Evolutionary conservation across 2,329 filamentous ascomycete genomes (phyloP), one percentile per base, ranked within the genome.

Genomic region (Colletotrichum siamense): DNA sequence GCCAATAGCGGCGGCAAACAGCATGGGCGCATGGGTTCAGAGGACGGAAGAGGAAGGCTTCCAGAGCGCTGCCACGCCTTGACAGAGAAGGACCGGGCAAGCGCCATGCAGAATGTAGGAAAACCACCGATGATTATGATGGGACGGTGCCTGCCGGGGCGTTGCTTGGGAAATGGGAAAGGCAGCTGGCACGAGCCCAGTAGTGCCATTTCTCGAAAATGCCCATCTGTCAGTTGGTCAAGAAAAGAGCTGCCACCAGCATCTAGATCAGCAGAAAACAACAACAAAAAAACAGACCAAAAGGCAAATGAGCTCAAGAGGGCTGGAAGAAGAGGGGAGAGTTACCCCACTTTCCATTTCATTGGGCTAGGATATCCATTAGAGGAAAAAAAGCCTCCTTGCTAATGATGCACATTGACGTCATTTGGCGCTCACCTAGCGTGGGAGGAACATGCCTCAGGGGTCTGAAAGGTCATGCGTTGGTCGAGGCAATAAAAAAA

Each of bases 381-480:
- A 24, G 26, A 55, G 55, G 18, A 5, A 30, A 36, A 49, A 71
- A 65, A 75, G 39, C 55, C 30, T 22, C 49, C 52, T 44, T 30
- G 68, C n/a, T 39, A 62, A 26, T 39, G 69, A 55, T 62, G 73
- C n/a, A 34, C 28, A 2, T 30, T 75, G 63, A 75, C 73, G 73
- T 75, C 73, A 73, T 75, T 44, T 34, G 15, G 13, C 18, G 22
- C 62, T 62, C 69, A 55, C 8, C 24, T 44, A 57, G 69, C 73
- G 63, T 67, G 62, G 55, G n/a, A 72, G 16, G 16, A 34, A 68
- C 69, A 68, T 66, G 73, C 69, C 28, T 57, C 73, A 75, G 73
- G 73, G 73, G 69, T 67, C 63, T 63, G 32, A 28, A 24, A 63
- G 61, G 59, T 75, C 73, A 72, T 75, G 73, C 73, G 73, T 59